Percentiles rank a stretch among this genome's conserved stretches.
phyloP scores from a whole-genome alignment of 192 early-diverging fungal species.

The Chytriomyces hyalinus region DNA sequence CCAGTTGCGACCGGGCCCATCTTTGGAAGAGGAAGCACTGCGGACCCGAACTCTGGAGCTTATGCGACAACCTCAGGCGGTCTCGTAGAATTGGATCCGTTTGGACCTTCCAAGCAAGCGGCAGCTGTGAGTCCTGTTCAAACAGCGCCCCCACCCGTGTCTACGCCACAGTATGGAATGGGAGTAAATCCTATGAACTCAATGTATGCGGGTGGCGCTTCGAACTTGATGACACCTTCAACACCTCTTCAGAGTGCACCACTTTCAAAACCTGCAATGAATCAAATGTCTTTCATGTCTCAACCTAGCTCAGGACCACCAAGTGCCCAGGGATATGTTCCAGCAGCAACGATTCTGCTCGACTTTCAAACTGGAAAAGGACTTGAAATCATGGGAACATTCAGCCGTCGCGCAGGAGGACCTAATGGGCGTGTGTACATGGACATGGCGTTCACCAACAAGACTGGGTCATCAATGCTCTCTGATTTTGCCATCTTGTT shows the following conservation, averaged over 20 bases:
- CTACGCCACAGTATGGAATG: conserved; percentile 19
- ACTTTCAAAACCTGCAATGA: background rate
- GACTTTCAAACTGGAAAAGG: conserved; percentile 23
- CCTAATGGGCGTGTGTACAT: conserved; percentile 35
- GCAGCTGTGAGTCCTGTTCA: background rate
- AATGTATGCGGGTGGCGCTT: background rate
- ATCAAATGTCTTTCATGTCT: background rate
- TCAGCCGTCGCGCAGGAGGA: conserved; percentile 32
- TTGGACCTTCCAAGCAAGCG: conserved; percentile 29
- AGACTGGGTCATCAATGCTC: conserved; percentile 32
- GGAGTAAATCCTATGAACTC: conserved; percentile 11
- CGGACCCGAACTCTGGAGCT: background rate
- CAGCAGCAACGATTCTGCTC: conserved; percentile 4
- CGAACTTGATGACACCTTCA: background rate
- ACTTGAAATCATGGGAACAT: conserved; percentile 35
- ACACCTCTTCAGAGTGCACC: background rate
- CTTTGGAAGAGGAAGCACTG: conserved; percentile 10
- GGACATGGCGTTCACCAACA: conserved; percentile 54
- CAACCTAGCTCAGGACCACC: background rate
- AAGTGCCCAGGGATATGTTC: background rate
- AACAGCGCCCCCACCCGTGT: background rate
- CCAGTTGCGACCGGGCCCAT: background rate
- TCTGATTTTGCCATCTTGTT: conserved; percentile 67
- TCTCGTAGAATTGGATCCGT: conserved; percentile 29
- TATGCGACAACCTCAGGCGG: conserved; percentile 17